Evolutionary conservation across 2,329 filamentous ascomycete genomes (phyloP).

Genomic region (Massarina eburnea): DNA sequence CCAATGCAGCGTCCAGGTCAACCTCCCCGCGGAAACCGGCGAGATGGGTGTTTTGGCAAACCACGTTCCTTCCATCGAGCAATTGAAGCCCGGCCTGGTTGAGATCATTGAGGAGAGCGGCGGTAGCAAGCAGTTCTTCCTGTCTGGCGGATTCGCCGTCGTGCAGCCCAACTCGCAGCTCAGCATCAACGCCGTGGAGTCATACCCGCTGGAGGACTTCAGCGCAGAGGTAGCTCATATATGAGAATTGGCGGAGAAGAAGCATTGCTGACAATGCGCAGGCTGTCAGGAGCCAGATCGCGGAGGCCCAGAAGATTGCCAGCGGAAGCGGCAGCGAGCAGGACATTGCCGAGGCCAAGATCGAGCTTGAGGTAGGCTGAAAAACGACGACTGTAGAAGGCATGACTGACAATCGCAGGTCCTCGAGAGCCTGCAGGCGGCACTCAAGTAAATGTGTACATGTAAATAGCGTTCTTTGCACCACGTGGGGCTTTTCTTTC

Average conservation of each 20-base stretch:
- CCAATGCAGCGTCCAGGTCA: slow-evolving; percentile 82
- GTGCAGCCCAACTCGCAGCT: slow-evolving; percentile 93
- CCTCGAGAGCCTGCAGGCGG: slow-evolving; percentile 78
- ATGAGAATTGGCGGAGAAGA: neutral
- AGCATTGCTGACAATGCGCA: slow-evolving; percentile 30
- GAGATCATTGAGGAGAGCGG: slow-evolving; percentile 94
- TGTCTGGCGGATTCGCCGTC: slow-evolving; percentile 94
- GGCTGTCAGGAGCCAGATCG: slow-evolving; percentile 84
- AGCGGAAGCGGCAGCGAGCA: slow-evolving; percentile 89
- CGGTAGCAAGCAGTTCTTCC: slow-evolving; percentile 94
- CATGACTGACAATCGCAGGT: slow-evolving; percentile 59
- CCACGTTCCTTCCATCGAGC: slow-evolving; percentile 98
- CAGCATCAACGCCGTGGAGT: slow-evolving; percentile 98
- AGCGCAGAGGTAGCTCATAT: slow-evolving; percentile 67
- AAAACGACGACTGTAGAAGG: slow-evolving; percentile 10
- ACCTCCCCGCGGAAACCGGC: slow-evolving; percentile 95
- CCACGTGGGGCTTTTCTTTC: too few relatives aligned
- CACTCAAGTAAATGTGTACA: slow-evolving; percentile 71
- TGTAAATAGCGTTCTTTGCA: slow-evolving; percentile 46
- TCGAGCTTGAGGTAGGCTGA: slow-evolving; percentile 86
- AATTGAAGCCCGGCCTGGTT: slow-evolving; percentile 93
- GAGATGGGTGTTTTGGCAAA: slow-evolving; percentile 99
- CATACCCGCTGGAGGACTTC: slow-evolving; percentile 93
- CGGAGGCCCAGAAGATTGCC: slow-evolving; percentile 94
- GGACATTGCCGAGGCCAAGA: slow-evolving; percentile 98